Evolutionary conservation across 257 asterid species (phyloP).

Genomic region (Catharanthus roseus): DNA sequence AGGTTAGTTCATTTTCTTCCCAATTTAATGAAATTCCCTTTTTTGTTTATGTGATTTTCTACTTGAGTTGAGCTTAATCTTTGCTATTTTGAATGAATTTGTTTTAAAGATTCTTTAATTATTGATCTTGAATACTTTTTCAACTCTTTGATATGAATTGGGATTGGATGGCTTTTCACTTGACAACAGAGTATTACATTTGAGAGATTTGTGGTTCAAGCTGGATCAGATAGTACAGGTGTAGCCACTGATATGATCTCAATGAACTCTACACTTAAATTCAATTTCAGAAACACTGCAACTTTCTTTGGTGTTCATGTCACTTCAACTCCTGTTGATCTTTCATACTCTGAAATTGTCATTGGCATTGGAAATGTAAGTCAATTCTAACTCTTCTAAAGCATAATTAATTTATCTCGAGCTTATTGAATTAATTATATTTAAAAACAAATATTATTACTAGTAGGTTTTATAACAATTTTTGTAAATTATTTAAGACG

Average conservation of each 20-base stretch:
- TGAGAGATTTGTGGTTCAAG: constrained; percentile 63
- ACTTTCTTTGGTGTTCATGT: constrained; percentile 81
- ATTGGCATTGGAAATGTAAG: constrained; percentile 66
- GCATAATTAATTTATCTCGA: too few relatives aligned
- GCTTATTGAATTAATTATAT: too few relatives aligned
- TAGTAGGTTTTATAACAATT: too few relatives aligned
- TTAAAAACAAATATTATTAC: too few relatives aligned
- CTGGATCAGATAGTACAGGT: constrained; percentile 61
- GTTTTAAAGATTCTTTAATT: too few relatives aligned
- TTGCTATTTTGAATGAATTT: not conserved
- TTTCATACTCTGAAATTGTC: constrained; percentile 50
- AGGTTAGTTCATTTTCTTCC: constrained; percentile 34
- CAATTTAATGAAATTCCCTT: not conserved
- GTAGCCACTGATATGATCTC: constrained; percentile 82
- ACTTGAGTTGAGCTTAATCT: not conserved
- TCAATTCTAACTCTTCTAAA: too few relatives aligned
- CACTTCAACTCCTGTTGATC: constrained; percentile 52
- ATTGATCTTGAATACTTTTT: not conserved
- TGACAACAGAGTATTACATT: constrained; percentile 60
- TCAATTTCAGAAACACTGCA: constrained; percentile 55
- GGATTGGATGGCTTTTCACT: constrained; percentile 7
- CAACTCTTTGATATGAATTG: not conserved
- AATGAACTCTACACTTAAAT: constrained; percentile 53
- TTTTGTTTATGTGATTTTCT: not conserved
- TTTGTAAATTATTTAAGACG: too few relatives aligned